Base-by-base conservation (phyloP, 768 basidiomycete genomes). In the Podaxis sp. region DNA sequence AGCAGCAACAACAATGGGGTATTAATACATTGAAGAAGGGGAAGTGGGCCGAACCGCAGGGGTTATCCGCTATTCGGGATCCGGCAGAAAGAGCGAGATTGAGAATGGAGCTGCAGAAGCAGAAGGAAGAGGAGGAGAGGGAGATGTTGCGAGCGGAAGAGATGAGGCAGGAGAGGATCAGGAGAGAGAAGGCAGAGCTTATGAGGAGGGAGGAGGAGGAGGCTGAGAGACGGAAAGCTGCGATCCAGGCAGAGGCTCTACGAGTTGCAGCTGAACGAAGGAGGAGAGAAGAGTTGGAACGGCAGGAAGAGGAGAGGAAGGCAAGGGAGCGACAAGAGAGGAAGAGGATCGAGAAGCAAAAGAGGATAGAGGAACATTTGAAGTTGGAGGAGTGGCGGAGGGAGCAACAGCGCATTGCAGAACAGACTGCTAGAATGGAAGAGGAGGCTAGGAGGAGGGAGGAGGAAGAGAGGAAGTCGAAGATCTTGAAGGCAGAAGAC, bases 381-480 rank as follows among this genome's bases (percentile, higher is more conserved):
- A 71, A 84, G n/a, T 80, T 76, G 66, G 79, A 82, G 64, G 79
- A 76, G 65, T 85, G 76, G 66, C 75, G 75, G 53, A 46, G 72
- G 22, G 84, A 82, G 19, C 76, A 81, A 60, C 77, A 82, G 67
- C 75, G 81, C 37, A 70, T 85, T 85, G 65, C 81, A 84, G 59
- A 76, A 74, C 19, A 77, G 77, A 64, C 61, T 83, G 60, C 85
- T 86, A 61, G 72, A 78, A 54, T 85, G 85, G 85, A 74, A 85
- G 25, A 71, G 69, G 53, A 81, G 83, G 43, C 82, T 84, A 64
- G 79, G 3, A 71, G 74, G 29, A 77, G 75, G 66, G 78, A 76
- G 43, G 76, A 77, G 38, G 79, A 80, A 41, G 81, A 82, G 53
- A 69, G 71, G 19, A 77, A 76, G 55, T 76, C 70, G 59, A 73